phyloP scores from a whole-genome alignment of 805 yeast species.

The Candida insectalens region DNA sequence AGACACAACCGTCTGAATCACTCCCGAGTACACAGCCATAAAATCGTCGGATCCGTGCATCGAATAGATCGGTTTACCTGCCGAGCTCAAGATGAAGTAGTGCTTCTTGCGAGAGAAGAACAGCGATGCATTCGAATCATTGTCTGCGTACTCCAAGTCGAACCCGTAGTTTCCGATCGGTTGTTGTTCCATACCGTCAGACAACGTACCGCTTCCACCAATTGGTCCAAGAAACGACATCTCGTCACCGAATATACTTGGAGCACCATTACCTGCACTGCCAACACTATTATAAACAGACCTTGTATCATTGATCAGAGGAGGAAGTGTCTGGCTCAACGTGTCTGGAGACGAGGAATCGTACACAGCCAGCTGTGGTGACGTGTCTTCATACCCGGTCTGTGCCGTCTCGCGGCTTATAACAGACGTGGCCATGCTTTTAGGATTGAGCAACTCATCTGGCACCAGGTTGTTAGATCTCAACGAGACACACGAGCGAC shows the following conservation, averaged over 20 bases:
- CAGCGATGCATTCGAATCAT: conserved; percentile 15
- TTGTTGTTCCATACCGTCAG: background rate
- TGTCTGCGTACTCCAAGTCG: conserved; percentile 18
- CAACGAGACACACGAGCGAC: no score
- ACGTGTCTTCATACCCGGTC: no score
- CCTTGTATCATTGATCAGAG: conserved; percentile 4
- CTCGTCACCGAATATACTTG: conserved; percentile 5
- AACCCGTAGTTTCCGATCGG: conserved; percentile 10
- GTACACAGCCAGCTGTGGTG: no score
- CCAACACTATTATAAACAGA: conserved; percentile 5
- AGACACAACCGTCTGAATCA: conserved; percentile 69
- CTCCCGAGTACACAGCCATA: conserved; percentile 64
- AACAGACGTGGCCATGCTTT: no score
- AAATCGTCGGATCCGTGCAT: conserved; percentile 63
- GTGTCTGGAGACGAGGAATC: no score
- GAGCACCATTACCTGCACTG: conserved; percentile 1
- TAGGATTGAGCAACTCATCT: no score
- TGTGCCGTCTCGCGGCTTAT: no score
- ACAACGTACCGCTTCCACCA: background rate
- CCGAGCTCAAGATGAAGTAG: conserved; percentile 67
- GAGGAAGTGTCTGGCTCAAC: conserved; percentile 4
- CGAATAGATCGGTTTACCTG: conserved; percentile 85
- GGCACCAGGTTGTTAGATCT: conserved; percentile 1
- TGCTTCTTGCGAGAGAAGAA: conserved; percentile 45
- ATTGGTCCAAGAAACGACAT: background rate